Evolutionary conservation across 805 yeast genomes (phyloP), one percentile per base, ranked within the genome.

Genomic region (Barnettozyma populi): DNA sequence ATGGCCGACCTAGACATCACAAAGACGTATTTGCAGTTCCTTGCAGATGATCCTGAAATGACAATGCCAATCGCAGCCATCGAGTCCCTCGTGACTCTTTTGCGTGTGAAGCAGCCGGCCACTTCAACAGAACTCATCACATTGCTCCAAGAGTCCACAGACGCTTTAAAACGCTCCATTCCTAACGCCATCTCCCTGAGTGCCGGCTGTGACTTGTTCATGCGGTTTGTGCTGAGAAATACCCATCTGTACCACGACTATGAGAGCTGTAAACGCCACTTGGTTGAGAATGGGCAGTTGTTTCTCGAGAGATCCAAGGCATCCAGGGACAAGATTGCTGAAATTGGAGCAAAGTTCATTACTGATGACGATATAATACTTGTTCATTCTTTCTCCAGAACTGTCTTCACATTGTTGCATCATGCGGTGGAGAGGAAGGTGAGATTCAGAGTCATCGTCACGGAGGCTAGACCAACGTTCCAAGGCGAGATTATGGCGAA

Each of bases 21-120:
- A 41, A 74, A 79, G 57, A 80, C 92, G 0, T 94, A 94, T 63
- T 74, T 88, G 49, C 77, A 78, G 62, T 90, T 88, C 64, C 73
- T 94, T 52, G 80, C 78, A 56, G 96, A 90, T 44, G 97, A 94
- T 68, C 75, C 87, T n/a, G 98, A 94, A 48, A 87, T 94, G 82
- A 90, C 99, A 6, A 94, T 90, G 97, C 99, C 99, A 1, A 88
- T 94, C 31, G 99, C 99, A 38, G 99, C 99, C 32, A 94, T 94
- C 60, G 98, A 94, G 70, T 81, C 96, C 11, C 72, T 94, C 40
- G 96, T 94, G 24, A 86, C 94, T 8, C 76, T 94, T 68, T 69
- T 92, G 25, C 76, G 83, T 53, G 80, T 83, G 43, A 84, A 89
- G 57, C 90, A 89, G 63, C 97, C 99, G 7, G 76, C 89, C 9